phyloP scores from a whole-genome alignment of 2,329 filamentous ascomycete genomes.

The Nigrograna mackinnonii region DNA sequence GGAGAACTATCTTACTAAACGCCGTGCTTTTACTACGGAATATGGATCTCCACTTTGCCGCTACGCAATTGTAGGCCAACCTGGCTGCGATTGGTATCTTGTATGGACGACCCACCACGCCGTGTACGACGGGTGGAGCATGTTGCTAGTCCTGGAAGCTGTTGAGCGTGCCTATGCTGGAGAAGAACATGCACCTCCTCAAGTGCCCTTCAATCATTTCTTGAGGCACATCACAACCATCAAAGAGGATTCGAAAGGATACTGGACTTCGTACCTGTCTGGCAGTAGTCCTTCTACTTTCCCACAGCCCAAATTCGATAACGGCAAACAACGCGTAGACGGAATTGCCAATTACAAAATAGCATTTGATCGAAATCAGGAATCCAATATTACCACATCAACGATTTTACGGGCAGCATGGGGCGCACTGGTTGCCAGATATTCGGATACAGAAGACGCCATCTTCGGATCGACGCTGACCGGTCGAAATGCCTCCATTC shows the following conservation, averaged over 20 bases:
- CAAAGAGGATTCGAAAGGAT: slow-evolving; percentile 3
- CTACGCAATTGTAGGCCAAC: slow-evolving; percentile 11
- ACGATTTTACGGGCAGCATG: slow-evolving; percentile 13
- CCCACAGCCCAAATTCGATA: no score
- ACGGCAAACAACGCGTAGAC: no score
- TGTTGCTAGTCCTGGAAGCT: no score
- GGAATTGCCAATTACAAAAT: slow-evolving; percentile 10
- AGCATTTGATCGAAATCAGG: slow-evolving; percentile 10
- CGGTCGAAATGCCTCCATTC: slow-evolving; percentile 13
- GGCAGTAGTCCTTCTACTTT: slow-evolving; percentile 12
- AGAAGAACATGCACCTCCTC: not conserved
- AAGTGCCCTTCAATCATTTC: slow-evolving; percentile 10
- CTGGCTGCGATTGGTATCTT: no score
- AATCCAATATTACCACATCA: slow-evolving; percentile 10
- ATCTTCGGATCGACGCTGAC: slow-evolving; percentile 19
- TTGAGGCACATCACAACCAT: slow-evolving; percentile 8
- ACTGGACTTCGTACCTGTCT: slow-evolving; percentile 14
- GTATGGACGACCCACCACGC: no score
- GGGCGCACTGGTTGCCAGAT: not conserved
- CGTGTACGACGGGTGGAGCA: slow-evolving; percentile 26
- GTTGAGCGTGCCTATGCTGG: slow-evolving; percentile 7
- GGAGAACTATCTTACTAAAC: slow-evolving; percentile 2
- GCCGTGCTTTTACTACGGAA: slow-evolving; percentile 3
- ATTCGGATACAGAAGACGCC: slow-evolving; percentile 16
- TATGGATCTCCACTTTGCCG: slow-evolving; percentile 13